Evolutionary conservation across 495 filamentous ascomycete genomes (phyloP).

Genomic region (Articulospora tetracladia): DNA sequence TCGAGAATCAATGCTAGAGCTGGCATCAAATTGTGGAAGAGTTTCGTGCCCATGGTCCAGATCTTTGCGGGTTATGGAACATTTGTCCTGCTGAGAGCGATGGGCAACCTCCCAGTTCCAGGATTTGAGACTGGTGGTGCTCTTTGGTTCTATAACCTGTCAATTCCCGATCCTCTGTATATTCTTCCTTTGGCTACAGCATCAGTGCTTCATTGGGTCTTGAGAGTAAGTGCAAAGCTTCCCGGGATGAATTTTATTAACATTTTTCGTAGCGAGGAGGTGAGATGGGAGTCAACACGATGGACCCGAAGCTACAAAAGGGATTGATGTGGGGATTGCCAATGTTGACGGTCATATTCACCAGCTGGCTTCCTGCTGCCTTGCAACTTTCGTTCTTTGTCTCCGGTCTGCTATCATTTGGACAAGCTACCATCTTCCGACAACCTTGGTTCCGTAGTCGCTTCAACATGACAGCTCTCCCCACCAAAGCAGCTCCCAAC

Average conservation of each 20-base stretch:
- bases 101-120: conserved; percentile 76
- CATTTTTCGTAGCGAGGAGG: conserved; percentile 46
- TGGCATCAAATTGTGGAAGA: conserved; percentile 49
- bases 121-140: conserved; percentile 64
- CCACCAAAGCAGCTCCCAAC: background rate
- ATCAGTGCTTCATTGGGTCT: conserved; percentile 44
- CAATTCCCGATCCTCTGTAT: conserved; percentile 69
- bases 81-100: conserved; percentile 70
- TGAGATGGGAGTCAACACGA: conserved; percentile 24
- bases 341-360: conserved; percentile 55
- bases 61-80: conserved; percentile 72
- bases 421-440: conserved; percentile 55
- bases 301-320: conserved; percentile 41
- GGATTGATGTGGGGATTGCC: conserved; percentile 56
- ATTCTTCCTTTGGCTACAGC: conserved; percentile 61
- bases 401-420: conserved; percentile 49
- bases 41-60: conserved; percentile 58
- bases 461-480: conserved; percentile 49
- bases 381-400: conserved; percentile 70
- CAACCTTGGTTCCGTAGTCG: conserved; percentile 41
- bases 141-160: conserved; percentile 78
- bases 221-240: conserved; percentile 48
- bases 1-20: conserved; percentile 40
- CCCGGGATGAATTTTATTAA: conserved; percentile 7
- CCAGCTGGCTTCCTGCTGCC: conserved; percentile 59